phyloP scores from a whole-genome alignment of 495 filamentous ascomycete species.

The Podospora appendiculata region DNA sequence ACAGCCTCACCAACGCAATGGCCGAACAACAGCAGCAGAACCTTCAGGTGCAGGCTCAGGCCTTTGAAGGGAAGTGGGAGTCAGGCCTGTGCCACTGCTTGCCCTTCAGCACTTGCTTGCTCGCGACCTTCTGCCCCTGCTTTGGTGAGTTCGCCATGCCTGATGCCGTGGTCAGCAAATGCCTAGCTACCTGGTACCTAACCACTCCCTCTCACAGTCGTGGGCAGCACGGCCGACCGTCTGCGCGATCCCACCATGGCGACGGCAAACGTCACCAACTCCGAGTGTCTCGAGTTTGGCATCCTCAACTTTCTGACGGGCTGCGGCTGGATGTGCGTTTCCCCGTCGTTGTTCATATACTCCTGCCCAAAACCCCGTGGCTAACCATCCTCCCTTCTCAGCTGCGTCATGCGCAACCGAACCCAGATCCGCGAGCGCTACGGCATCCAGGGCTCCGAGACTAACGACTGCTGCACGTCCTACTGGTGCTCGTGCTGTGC shows the following conservation, averaged over 20 bases:
- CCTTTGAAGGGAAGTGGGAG: not conserved
- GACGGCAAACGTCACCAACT: constrained; percentile 29
- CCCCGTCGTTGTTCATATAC: not conserved
- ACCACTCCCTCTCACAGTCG: constrained; percentile 15
- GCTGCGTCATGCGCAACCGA: constrained; percentile 40
- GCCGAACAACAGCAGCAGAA: not conserved
- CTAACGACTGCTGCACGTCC: constrained; percentile 37
- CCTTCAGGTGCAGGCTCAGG: too few species aligned
- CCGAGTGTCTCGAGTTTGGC: constrained; percentile 20
- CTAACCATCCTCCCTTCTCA: not conserved
- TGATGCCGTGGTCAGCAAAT: not conserved
- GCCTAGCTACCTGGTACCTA: not conserved
- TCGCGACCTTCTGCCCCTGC: not conserved
- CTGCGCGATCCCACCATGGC: constrained; percentile 33
- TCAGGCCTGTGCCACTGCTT: not conserved
- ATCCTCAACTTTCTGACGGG: constrained; percentile 15
- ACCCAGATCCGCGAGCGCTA: constrained; percentile 41
- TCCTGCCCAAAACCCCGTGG: not conserved
- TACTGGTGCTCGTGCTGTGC: constrained; percentile 50
- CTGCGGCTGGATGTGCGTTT: constrained; percentile 2
- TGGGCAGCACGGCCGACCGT: constrained; percentile 38
- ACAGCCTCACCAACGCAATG: not conserved
- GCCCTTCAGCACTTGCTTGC: not conserved
- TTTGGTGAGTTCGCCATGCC: not conserved
- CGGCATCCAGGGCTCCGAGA: constrained; percentile 38